phyloP scores from a whole-genome alignment of 2,329 filamentous ascomycete species.

The Pezicula radicicola region DNA sequence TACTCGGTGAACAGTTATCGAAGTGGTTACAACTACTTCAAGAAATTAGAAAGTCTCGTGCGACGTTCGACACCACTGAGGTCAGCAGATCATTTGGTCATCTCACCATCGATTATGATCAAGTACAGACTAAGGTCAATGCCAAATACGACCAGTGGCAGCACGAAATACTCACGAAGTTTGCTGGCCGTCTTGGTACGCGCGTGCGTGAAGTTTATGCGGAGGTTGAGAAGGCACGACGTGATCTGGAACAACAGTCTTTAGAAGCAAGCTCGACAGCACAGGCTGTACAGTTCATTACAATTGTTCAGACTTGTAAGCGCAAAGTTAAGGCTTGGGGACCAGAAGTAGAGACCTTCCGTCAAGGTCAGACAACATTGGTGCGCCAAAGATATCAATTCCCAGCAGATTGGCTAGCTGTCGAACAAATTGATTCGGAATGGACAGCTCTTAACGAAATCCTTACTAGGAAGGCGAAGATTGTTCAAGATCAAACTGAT shows the following conservation, averaged over 20 bases:
- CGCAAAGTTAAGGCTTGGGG: slow-evolving; percentile 92
- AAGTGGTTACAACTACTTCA: slow-evolving; percentile 95
- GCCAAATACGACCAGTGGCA: slow-evolving; percentile 99
- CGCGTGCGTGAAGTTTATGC: slow-evolving; percentile 91
- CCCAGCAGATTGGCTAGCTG: slow-evolving; percentile 88
- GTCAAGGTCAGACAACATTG: slow-evolving; percentile 90
- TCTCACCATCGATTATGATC: slow-evolving; percentile 94
- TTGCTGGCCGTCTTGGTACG: slow-evolving; percentile 81
- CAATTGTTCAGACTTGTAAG: slow-evolving; percentile 94
- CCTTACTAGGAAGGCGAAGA: slow-evolving; percentile 85
- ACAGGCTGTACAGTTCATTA: slow-evolving; percentile 97
- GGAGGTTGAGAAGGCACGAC: slow-evolving; percentile 86
- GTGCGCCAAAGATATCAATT: slow-evolving; percentile 92
- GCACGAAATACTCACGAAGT: slow-evolving; percentile 92
- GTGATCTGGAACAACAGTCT: slow-evolving; percentile 87
- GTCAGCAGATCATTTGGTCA: slow-evolving; percentile 91
- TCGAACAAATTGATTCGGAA: slow-evolving; percentile 93
- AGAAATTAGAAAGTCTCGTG: slow-evolving; percentile 91
- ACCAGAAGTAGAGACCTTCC: slow-evolving; percentile 92
- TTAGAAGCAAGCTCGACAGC: slow-evolving; percentile 93
- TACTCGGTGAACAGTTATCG: slow-evolving; percentile 84
- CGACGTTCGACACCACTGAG: slow-evolving; percentile 96
- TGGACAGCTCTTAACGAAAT: slow-evolving; percentile 94
- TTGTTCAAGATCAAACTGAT: slow-evolving; percentile 95
- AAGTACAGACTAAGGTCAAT: slow-evolving; percentile 98